phyloP scores from a whole-genome alignment of 164 flowering plant species.

The Vitis amurensis region DNA sequence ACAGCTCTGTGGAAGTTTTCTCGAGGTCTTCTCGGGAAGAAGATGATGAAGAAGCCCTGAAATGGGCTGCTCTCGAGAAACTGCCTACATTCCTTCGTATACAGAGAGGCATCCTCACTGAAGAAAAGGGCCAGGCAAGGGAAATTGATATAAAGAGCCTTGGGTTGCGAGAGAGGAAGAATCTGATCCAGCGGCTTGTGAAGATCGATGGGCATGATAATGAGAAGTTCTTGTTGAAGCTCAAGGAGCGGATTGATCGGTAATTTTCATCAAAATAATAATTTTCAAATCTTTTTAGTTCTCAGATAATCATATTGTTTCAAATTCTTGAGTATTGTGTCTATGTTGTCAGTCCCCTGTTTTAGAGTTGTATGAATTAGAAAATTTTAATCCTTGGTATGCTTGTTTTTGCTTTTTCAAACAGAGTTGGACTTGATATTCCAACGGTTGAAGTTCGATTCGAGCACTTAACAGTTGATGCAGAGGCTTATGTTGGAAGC shows the following conservation, averaged over 20 bases:
- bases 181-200: constrained; percentile 25
- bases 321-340: no score
- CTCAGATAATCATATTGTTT: no score
- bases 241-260: constrained; percentile 25
- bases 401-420: background rate
- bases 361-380: no score
- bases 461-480: constrained; percentile 44
- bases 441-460: constrained; percentile 51
- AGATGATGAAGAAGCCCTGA: constrained; percentile 46
- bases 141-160: constrained; percentile 31
- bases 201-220: constrained; percentile 27
- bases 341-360: no score
- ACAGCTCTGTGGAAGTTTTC: constrained; percentile 24
- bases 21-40: constrained; percentile 29
- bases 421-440: constrained; percentile 32
- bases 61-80: constrained; percentile 45
- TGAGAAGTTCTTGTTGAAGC: constrained; percentile 29
- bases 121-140: constrained; percentile 17
- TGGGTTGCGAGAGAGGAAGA: constrained; percentile 22
- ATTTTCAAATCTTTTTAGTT: no score
- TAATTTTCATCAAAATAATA: background rate
- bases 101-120: constrained; percentile 28
- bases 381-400: no score
- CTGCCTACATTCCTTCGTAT: constrained; percentile 36
- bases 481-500: constrained; percentile 53